Base-by-base conservation (phyloP, 2,329 filamentous ascomycete species). In the Coleophoma crateriformis region DNA sequence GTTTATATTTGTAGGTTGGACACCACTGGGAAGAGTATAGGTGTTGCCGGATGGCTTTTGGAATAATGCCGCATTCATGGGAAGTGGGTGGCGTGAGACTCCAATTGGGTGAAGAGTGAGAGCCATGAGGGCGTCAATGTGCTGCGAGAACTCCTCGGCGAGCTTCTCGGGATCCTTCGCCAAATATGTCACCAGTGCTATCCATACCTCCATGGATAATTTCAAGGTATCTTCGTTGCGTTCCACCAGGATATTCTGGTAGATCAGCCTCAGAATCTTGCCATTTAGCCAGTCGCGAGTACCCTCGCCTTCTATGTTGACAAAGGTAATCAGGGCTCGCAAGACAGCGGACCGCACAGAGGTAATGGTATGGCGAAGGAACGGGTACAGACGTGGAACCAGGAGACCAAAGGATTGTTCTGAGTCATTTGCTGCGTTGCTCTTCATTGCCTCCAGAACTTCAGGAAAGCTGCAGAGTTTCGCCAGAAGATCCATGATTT, bases 401-500 rank as follows among this genome's bases (percentile, higher is more conserved):
- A 99, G 77, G 54, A 94, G 82, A 4, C 89, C 89, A 66, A 99
- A 99, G 1, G 92, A 96, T 49, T 92, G 86, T 58, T 91, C 86
- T 12, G 89, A 80, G 61, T 96, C 88, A 60, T 87, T 78, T 7
- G 83, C 82, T 7, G 92, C 92, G 49, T 95, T 96, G 32, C 76
- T 73, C 69, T 95, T 95, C 94, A 99, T 99, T 13, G 92, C 88
- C 53, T 92, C 84, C 33, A 99, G 72, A 7, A 97, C 92, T 70
- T 96, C 82, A 0, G 88, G 88, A 72, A 96, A 99, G 55, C 90
- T 87, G 71, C 94, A 99, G 2, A 99, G 81, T 52, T 94, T 97
- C 13, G 95, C 94, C 15, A 99, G 77, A 38, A 99, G 79, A 67
- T 99, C 95, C 95, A 99, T 99, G 48, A 99, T 95, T 50, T 90